phyloP scores from a whole-genome alignment of 2,329 filamentous ascomycete genomes.

The Alternaria brassicae region DNA sequence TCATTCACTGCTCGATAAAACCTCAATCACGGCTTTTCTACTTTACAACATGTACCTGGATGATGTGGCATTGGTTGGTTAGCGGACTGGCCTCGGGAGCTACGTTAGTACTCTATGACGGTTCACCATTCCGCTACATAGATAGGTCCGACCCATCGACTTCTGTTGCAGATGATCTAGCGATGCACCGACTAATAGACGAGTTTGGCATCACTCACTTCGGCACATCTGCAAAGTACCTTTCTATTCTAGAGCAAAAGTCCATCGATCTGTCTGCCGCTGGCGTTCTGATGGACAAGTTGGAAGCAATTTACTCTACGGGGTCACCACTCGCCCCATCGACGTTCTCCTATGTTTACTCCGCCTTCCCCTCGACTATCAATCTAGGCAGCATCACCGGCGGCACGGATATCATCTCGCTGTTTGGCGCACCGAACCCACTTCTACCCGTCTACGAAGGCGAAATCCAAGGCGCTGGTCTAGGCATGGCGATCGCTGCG shows the following conservation, averaged over 20 bases:
- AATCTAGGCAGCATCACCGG: conserved; percentile 94
- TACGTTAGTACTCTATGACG: conserved; percentile 87
- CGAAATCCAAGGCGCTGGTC: conserved; percentile 59
- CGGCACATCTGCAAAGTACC: conserved; percentile 92
- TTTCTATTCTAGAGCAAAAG: conserved; percentile 87
- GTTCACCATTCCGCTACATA: conserved; percentile 76
- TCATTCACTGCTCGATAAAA: conserved; percentile 82
- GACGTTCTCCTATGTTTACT: conserved; percentile 90
- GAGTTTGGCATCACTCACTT: conserved; percentile 88
- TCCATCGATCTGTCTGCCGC: conserved; percentile 36
- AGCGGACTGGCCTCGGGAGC: conserved; percentile 83
- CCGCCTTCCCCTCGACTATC: conserved; percentile 77
- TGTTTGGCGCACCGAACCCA: conserved; percentile 83
- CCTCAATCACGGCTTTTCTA: conserved; percentile 81
- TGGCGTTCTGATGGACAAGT: conserved; percentile 61
- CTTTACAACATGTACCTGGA: conserved; percentile 95
- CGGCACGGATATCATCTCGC: conserved; percentile 93
- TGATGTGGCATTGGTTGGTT: conserved; percentile 99
- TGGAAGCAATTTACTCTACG: conserved; percentile 91
- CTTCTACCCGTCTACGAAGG: conserved; percentile 58
- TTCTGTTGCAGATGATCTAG: conserved; percentile 73
- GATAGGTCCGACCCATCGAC: conserved; percentile 51
- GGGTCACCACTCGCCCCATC: conserved; percentile 91
- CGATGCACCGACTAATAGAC: conserved; percentile 82
- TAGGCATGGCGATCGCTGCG: conserved; percentile 60